phyloP scores from a whole-genome alignment of 2,329 filamentous ascomycete genomes.

The Apiospora marii region DNA sequence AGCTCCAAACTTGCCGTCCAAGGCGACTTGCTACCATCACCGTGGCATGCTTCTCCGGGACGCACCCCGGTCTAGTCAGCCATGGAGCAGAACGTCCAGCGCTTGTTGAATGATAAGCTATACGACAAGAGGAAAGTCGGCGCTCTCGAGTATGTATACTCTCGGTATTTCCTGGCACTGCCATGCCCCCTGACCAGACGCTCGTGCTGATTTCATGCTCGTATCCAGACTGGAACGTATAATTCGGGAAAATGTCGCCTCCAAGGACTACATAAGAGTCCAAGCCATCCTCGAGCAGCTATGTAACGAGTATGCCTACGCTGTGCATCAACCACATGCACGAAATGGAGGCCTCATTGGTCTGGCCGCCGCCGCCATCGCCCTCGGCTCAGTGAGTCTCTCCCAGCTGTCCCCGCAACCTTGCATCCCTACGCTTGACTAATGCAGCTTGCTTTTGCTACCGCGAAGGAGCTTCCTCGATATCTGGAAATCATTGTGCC shows the following conservation, averaged over 20 bases:
- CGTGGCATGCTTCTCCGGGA: neutral
- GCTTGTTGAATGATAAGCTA: slow-evolving; percentile 94
- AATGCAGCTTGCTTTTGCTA: slow-evolving; percentile 28
- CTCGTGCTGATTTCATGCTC: slow-evolving; percentile 26
- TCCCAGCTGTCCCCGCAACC: neutral
- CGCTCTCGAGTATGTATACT: slow-evolving; percentile 81
- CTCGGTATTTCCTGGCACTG: slow-evolving; percentile 23
- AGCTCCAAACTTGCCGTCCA: neutral
- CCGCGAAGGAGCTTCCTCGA: slow-evolving; percentile 79
- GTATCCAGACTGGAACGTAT: slow-evolving; percentile 80
- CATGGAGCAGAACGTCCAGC: slow-evolving; percentile 92
- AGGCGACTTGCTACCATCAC: neutral
- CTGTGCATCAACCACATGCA: slow-evolving; percentile 94
- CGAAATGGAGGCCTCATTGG: slow-evolving; percentile 96
- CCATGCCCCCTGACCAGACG: neutral
- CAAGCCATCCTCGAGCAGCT: slow-evolving; percentile 92
- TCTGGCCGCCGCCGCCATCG: slow-evolving; percentile 93
- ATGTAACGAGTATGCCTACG: slow-evolving; percentile 97
- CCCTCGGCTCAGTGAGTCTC: slow-evolving; percentile 81
- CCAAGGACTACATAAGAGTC: slow-evolving; percentile 81
- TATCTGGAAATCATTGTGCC: slow-evolving; percentile 95
- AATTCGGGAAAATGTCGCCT: slow-evolving; percentile 82
- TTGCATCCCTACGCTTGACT: neutral
- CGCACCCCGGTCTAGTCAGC: slow-evolving; percentile 29
- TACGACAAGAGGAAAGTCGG: slow-evolving; percentile 98